Evolutionary conservation across 352 stramenopile species (phyloP), one percentile per base, ranked within the genome.

Genomic region (Pythium aquatile): DNA sequence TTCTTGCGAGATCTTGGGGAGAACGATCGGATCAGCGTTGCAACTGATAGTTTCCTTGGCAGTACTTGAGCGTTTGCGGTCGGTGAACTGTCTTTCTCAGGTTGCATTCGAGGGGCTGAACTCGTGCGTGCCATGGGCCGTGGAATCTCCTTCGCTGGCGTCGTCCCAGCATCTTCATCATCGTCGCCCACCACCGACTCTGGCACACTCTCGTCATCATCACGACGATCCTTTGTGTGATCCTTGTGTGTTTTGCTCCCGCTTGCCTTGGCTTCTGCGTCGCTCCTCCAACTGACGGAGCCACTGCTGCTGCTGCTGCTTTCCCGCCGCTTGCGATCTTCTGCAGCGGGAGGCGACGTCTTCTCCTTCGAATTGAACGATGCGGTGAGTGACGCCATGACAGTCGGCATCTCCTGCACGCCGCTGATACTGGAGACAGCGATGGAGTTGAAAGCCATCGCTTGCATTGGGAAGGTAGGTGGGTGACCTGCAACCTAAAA

Each of bases 21-120:
- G 37, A 68, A 68, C 13, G 62, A 68, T 10, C 62, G 62, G 35
- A 68, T 68, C 29, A 68, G 29, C 17, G 62, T 55, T 0, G 62
- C 62, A 24, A 68, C 62, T 17, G 62, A 68, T 14, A 68, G 33
- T 30, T 63, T 68, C 26, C 37, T 42, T 2, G 55, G 44, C n/a
- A 29, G 30, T 10, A 30, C 42, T 52, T 9, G 28, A 20, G 8
- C 20, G 2, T 40, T 32, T n/a, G 32, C 58, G 13, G 48, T n/a
- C 17, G 6, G 40, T 13, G 35, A n/a, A 10, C 24, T 54, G 6
- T 57, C 46, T 4, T 55, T 51, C 28, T 32, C 29, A 0, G n/a
- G 53, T 17, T 24, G 26, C 42, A 28, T 28, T 5, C 17, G 17
- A 9, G 42, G 17, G 5, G 42, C 42, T 5, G 42, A 49, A 5